phyloP scores from a whole-genome alignment of 192 early-diverging fungal species.

The Lobosporangium transversale region DNA sequence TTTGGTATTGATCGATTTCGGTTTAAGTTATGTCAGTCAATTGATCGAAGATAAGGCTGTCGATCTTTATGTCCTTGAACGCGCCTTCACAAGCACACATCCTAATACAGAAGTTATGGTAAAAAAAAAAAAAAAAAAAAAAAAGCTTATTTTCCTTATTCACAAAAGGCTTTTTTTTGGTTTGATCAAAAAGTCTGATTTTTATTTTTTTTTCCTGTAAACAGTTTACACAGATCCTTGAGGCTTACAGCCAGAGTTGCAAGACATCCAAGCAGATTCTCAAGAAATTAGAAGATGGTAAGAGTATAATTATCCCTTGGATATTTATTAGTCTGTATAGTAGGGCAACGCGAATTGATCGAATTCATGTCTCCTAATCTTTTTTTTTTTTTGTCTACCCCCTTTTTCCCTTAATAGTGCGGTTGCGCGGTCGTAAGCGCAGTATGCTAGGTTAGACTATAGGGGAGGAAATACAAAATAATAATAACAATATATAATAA shows the following conservation, averaged over 20 bases:
- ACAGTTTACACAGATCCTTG: slow-evolving; percentile 80
- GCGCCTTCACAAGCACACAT: slow-evolving; percentile 93
- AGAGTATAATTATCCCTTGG: too few relatives aligned
- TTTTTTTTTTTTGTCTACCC: neutral
- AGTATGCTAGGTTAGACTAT: slow-evolving; percentile 74
- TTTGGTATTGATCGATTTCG: slow-evolving; percentile 95
- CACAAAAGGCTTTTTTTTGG: neutral
- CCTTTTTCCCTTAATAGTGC: slow-evolving; percentile 55
- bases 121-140: too few relatives aligned
- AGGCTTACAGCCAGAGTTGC: slow-evolving; percentile 64
- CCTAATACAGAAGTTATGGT: slow-evolving; percentile 84
- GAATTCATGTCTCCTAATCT: too few relatives aligned
- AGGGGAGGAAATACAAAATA: neutral
- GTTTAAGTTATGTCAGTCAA: slow-evolving; percentile 85
- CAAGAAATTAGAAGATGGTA: slow-evolving; percentile 85
- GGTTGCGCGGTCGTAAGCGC: slow-evolving; percentile 84
- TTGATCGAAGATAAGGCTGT: slow-evolving; percentile 97
- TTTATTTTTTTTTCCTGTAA: neutral
- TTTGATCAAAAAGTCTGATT: neutral
- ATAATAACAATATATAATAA: neutral
- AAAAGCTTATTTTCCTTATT: neutral
- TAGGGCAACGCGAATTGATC: too few relatives aligned
- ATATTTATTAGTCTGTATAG: too few relatives aligned
- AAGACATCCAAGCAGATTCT: slow-evolving; percentile 71
- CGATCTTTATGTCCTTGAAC: slow-evolving; percentile 98